Base-by-base conservation (phyloP, 2,329 filamentous ascomycete species). In the Sclerotinia nivalis region DNA sequence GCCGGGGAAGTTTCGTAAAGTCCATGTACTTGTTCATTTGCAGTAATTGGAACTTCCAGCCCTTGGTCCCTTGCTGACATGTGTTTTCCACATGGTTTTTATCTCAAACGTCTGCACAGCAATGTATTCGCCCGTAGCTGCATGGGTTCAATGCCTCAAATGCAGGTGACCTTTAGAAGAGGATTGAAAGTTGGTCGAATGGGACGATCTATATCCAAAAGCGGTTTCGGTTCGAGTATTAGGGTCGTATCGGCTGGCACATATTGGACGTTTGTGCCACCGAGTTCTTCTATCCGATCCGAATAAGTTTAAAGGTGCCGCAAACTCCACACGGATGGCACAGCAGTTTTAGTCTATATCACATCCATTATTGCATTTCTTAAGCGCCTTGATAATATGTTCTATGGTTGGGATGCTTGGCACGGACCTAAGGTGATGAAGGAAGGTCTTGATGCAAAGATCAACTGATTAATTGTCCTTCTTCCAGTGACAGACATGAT, bases 401-500 rank as follows among this genome's bases (percentile, higher is more conserved):
- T 49, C 31, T 45, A 40, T 31, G 58, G 34, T 54, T 58, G 40
- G 40, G n/a, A 43, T 61, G 25, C 62, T 40, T 64, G 49, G 66
- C 45, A 69, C 66, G 58, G 58, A 45, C 58, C 13, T 37, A 64
- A 69, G 66, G 37, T 64, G 34, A 40, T 50, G 47, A 52, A 43
- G 40, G 40, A 43, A 43, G 31, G 31, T 52, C n/a, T n/a, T 40
- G 40, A 43, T 43, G 40, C 40, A 47, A 55, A 64, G 37, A 69
- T 69, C 58, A 69, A 55, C 56, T 54, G 43, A 64, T 69, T 68
- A 43, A 61, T 68, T 43, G 55, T 43, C 55, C 66, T 52, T 61
- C 45, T 56, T 56, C 31, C 10, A 6, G 28, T 50, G 45, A 62
- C 45, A 62, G 22, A 50, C n/a, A 37, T 37, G 22, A 50, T 43